Conservation (phyloP, 495 filamentous ascomycete genomes). For the Penicillium herquei region DNA sequence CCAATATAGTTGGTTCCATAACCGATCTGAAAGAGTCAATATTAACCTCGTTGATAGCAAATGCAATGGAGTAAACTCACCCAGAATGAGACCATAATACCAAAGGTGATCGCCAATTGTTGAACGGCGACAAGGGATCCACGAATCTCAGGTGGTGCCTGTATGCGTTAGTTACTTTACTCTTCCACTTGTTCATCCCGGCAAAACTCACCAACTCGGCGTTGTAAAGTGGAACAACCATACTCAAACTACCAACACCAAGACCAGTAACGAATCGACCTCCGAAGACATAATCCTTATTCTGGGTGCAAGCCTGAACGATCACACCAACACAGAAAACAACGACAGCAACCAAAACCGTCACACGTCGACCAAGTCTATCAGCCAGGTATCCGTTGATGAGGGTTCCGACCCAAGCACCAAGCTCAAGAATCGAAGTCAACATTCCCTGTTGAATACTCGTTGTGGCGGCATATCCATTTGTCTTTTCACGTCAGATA, state of each 20-base stretch:
- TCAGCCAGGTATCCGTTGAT: conserved; percentile 75
- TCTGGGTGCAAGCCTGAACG: conserved; percentile 62
- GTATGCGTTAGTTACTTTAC: conserved; percentile 53
- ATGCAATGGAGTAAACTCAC: conserved; percentile 34
- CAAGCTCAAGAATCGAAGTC: conserved; percentile 77
- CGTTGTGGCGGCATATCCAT: conserved; percentile 38
- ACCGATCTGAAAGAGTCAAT: conserved; percentile 40
- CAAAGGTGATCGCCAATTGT: conserved; percentile 64
- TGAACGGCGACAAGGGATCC: conserved; percentile 70
- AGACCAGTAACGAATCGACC: conserved; percentile 75
- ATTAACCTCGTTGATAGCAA: not conserved
- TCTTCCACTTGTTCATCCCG: conserved; percentile 17
- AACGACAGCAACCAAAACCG: conserved; percentile 63
- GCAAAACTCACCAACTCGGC: conserved; percentile 53
- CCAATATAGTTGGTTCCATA: conserved; percentile 49
- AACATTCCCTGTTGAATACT: conserved; percentile 61
- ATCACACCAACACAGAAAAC: conserved; percentile 77
- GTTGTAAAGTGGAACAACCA: conserved; percentile 61
- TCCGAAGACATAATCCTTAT: conserved; percentile 61
- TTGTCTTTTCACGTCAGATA: conserved; percentile 15
- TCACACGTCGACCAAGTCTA: conserved; percentile 67
- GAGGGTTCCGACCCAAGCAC: conserved; percentile 77
- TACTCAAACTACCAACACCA: conserved; percentile 35
- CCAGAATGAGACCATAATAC: conserved; percentile 67
- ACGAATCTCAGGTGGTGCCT: conserved; percentile 65